phyloP scores from a whole-genome alignment of 257 asterid species.

The Primulina huaijiensis region DNA sequence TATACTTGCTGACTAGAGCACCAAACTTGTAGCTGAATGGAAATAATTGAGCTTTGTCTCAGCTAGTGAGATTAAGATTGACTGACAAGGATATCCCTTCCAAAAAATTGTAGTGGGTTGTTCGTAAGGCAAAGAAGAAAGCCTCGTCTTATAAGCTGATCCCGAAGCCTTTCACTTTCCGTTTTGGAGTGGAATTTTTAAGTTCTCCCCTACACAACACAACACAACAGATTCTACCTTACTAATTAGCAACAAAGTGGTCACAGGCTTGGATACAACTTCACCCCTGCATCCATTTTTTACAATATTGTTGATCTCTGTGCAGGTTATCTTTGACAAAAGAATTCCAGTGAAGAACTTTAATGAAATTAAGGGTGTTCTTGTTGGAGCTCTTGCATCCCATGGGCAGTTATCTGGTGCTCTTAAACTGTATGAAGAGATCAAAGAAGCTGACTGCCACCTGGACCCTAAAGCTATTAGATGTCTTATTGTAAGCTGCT shows the following conservation, averaged over 20 bases:
- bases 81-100: slow-evolving; percentile 4
- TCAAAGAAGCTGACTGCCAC: slow-evolving; percentile 43
- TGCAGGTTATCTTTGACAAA: slow-evolving; percentile 53
- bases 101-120: neutral
- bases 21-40: neutral
- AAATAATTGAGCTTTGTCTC: neutral
- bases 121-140: no score
- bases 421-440: slow-evolving; percentile 59
- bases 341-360: slow-evolving; percentile 48
- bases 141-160: neutral
- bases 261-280: neutral
- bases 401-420: slow-evolving; percentile 75
- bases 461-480: slow-evolving; percentile 62
- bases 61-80: slow-evolving; percentile 7
- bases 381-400: slow-evolving; percentile 83
- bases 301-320: slow-evolving; percentile 21
- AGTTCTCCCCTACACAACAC: neutral
- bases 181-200: neutral
- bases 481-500: slow-evolving; percentile 66
- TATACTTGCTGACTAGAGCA: slow-evolving; percentile 4
- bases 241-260: neutral
- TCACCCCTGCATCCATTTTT: no score
- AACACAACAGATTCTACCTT: neutral
- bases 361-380: slow-evolving; percentile 63
- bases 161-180: neutral